Percentiles rank a stretch among this genome's conserved stretches.
Conservation (phyloP, 2,329 filamentous ascomycete genomes). For the Albifimbria verrucaria region DNA sequence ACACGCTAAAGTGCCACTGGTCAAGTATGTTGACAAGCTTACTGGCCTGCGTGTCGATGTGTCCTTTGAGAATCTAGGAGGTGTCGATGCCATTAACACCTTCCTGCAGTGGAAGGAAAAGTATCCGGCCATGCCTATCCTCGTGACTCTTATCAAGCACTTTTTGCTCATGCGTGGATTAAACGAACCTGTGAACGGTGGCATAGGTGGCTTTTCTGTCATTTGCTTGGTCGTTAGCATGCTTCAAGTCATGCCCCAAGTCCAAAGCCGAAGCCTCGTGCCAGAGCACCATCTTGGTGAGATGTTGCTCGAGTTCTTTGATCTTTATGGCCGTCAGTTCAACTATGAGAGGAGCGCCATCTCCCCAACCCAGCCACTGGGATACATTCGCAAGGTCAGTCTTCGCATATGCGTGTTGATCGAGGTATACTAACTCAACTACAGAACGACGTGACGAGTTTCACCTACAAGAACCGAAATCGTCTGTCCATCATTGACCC, state of each 20-base stretch:
- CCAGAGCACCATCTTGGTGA: conserved; percentile 71
- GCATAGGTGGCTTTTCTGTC: conserved; percentile 89
- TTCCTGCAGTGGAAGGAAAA: conserved; percentile 75
- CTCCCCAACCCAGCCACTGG: conserved; percentile 64
- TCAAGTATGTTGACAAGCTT: conserved; percentile 80
- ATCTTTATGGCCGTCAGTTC: conserved; percentile 84
- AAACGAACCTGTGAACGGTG: conserved; percentile 88
- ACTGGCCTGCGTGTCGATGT: conserved; percentile 87
- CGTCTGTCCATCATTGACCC: conserved; percentile 89
- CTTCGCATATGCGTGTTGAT: neutral
- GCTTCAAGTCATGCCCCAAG: conserved; percentile 73
- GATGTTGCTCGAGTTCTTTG: conserved; percentile 81
- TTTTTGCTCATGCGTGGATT: conserved; percentile 84
- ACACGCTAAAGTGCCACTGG: conserved; percentile 79
- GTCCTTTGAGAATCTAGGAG: conserved; percentile 89
- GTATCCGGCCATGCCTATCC: conserved; percentile 80
- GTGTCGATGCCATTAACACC: conserved; percentile 74
- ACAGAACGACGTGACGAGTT: conserved; percentile 39
- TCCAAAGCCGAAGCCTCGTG: conserved; percentile 57
- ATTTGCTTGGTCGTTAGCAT: conserved; percentile 92
- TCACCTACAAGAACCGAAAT: conserved; percentile 58
- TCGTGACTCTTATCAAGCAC: conserved; percentile 90
- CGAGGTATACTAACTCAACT: neutral
- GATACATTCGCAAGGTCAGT: conserved; percentile 72
- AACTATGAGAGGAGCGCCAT: conserved; percentile 70